Evolutionary conservation across 1,284 basidiomycete species (phyloP), one percentile per base, ranked within the genome.

Genomic region (Pterulicium gracile): DNA sequence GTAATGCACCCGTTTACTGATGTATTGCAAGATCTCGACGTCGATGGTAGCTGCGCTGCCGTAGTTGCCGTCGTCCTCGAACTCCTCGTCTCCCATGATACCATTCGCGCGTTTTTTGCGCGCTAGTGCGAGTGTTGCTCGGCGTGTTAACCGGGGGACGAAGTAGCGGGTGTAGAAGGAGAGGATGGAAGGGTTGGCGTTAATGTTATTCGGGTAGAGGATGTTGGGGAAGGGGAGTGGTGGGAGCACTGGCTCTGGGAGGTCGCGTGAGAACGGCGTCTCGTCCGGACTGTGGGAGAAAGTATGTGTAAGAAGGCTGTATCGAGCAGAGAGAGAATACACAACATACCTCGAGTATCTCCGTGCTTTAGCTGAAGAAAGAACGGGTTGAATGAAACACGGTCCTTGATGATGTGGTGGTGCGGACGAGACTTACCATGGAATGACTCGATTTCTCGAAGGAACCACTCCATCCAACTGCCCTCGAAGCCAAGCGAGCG

Each of bases 1-100:
- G 59, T 96, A 99, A 64, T 99, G 96, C 45, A 99, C 93, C 27
- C 96, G 80, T 64, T 97, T 86, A 63, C 86, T 91, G 55, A 99
- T 82, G 17, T 93, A 86, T 58, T 96, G 91, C 5, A 99, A 74
- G 2, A 94, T 83, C 62, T 98, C 94, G 35, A 98, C 80, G 59
- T 99, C 96, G 50, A 96, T 77, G 24, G 90, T 93, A 0, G 93
- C 92, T 0, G 93, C 83, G 56, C 86, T 91, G 20, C 96, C 96
- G 61, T 98, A 97, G 64, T 98, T 98, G n/a, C 92, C 92, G 56
- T 95, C 92, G 61, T 95, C 90, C 55, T 88, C 80, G 57, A 72
- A 75, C 57, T 82, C 81, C 42, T 70, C 75, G 51, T 78, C 77
- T 2, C 78, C 81, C 12, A 61, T 58, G 54, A 85, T 76, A n/a